These are phyloP conservation scores for Rhizopus arrhizus DNA, from an alignment of 371 early-diverging fungal species.

Conservation along the genomic window DNA sequence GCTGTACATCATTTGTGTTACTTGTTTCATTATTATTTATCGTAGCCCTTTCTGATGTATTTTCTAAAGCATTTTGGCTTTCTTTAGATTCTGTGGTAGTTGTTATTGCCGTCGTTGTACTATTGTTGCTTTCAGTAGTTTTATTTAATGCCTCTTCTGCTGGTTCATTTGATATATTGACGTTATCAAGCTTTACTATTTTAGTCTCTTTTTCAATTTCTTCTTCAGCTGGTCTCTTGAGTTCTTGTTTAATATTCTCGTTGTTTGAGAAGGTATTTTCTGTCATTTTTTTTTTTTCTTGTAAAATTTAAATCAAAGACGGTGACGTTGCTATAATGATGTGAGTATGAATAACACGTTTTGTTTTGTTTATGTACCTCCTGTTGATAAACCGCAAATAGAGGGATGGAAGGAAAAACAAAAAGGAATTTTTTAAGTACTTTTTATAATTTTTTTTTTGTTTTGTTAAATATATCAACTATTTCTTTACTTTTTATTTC, in stretches of 20 bases:
- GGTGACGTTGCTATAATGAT: conserved; percentile 11
- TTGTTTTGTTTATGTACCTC: not conserved
- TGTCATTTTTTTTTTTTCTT: conserved; percentile 18
- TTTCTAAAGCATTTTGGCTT: too few species aligned
- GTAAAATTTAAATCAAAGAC: not conserved
- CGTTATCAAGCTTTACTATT: conserved; percentile 9
- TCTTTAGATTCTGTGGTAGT: too few species aligned
- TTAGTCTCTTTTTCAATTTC: conserved; percentile 13
- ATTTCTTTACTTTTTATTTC: not conserved
- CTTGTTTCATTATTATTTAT: not conserved
- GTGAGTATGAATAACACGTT: not conserved
- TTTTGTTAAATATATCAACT: not conserved
- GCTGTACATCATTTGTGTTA: not conserved
- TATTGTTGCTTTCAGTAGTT: not conserved
- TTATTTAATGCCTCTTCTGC: conserved; percentile 1
- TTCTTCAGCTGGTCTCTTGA: conserved; percentile 8
- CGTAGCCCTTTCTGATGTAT: not conserved
- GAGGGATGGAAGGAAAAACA: too few species aligned
- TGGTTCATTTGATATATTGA: not conserved
- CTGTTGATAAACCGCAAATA: not conserved
- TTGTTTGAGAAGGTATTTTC: conserved; percentile 3
- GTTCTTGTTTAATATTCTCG: not conserved
- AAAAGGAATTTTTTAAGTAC: too few species aligned
- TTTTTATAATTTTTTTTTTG: not conserved
- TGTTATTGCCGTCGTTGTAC: not conserved